Conservation (phyloP, 2,329 filamentous ascomycete genomes). For the Sphaerulina musiva region DNA sequence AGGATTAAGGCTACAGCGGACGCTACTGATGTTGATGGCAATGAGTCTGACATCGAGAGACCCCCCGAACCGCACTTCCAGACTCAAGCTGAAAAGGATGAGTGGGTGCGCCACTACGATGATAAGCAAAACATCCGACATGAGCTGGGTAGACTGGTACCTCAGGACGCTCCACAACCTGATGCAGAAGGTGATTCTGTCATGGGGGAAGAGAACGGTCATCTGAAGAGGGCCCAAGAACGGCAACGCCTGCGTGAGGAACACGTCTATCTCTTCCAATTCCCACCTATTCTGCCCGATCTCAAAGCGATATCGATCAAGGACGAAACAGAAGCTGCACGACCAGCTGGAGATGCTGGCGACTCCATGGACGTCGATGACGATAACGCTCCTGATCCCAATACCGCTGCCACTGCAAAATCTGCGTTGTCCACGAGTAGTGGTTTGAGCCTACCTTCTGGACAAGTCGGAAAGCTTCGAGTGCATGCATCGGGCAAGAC, state of each 20-base stretch:
- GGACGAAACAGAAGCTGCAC: constrained; percentile 24
- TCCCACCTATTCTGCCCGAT: constrained; percentile 56
- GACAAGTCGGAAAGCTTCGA: constrained; percentile 54
- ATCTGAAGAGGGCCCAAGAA: constrained; percentile 13
- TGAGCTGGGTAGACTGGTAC: constrained; percentile 41
- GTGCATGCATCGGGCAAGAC: constrained; percentile 57
- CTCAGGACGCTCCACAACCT: constrained; percentile 25
- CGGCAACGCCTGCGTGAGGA: constrained; percentile 43
- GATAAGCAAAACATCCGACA: constrained; percentile 43
- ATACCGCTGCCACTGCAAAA: constrained; percentile 1
- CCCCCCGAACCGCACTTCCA: constrained; percentile 41
- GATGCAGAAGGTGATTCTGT: constrained; percentile 40
- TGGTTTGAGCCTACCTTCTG: constrained; percentile 43
- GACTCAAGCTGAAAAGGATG: constrained; percentile 48
- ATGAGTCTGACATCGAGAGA: constrained; percentile 17
- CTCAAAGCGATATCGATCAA: constrained; percentile 40
- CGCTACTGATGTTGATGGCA: constrained; percentile 2
- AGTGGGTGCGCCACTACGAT: constrained; percentile 44
- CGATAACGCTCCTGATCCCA: constrained; percentile 1
- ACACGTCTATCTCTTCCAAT: constrained; percentile 57
- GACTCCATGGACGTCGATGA: constrained; percentile 24
- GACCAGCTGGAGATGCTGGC: constrained; percentile 4
- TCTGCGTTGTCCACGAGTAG: constrained; percentile 22
- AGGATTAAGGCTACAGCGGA: constrained; percentile 18
- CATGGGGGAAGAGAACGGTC: constrained; percentile 31